Evolutionary conservation across 1,139 yeast species (phyloP).

Genomic region (Saccharomyces hybrid): DNA sequence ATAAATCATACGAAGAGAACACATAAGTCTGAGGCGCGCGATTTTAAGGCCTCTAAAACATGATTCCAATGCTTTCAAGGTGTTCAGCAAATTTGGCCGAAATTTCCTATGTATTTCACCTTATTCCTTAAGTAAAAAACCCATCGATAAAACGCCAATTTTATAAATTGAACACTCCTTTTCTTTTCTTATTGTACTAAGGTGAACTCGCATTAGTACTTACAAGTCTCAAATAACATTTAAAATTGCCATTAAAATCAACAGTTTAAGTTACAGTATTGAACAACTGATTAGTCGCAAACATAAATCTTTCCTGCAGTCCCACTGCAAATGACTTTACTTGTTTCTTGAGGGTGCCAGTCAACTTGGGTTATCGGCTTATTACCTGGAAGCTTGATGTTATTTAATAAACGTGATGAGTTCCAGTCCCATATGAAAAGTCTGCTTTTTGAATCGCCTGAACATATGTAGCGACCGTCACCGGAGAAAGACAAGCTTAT

Average conservation of each 20-base stretch:
- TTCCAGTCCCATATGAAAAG: constrained; percentile 85
- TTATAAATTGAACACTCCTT: too few relatives aligned
- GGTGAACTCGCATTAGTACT: too few relatives aligned
- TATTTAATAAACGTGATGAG: constrained; percentile 46
- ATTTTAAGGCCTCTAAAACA: background rate
- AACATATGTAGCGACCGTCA: constrained; percentile 66
- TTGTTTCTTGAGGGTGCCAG: constrained; percentile 67
- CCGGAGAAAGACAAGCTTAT: constrained; percentile 65
- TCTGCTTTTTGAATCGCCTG: constrained; percentile 70
- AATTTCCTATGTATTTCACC: too few relatives aligned
- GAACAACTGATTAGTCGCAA: constrained; percentile 42
- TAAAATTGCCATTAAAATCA: background rate
- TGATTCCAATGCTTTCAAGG: too few relatives aligned
- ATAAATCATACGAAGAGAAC: background rate
- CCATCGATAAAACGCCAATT: too few relatives aligned
- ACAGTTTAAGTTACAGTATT: background rate
- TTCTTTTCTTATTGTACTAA: too few relatives aligned
- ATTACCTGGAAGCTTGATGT: constrained; percentile 44
- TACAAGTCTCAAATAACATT: too few relatives aligned
- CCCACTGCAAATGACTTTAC: constrained; percentile 65
- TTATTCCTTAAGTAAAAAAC: too few relatives aligned
- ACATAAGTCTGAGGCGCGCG: background rate
- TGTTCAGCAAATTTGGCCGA: too few relatives aligned
- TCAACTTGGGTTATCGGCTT: constrained; percentile 53
- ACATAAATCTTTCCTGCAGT: constrained; percentile 55